A percentile compares a stretch with the other conserved stretches of the same genome.
phyloP scores from a whole-genome alignment of 208 protist species.

The Eutreptiella sp. region DNA sequence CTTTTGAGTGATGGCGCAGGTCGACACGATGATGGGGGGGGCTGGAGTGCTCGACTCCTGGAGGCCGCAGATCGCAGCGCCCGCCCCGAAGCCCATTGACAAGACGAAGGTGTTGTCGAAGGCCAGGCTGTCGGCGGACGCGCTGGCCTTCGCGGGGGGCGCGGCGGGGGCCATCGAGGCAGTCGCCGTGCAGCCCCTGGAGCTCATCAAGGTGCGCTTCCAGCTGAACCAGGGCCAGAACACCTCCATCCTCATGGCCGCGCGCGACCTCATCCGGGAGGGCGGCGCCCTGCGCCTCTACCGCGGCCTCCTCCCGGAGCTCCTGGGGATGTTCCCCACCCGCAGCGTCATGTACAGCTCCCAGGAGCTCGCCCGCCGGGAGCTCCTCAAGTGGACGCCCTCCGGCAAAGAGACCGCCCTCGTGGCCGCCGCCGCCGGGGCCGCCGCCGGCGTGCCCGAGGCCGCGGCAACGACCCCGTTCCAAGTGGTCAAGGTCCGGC shows the following conservation, averaged over 20 bases:
- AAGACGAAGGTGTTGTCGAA: no score
- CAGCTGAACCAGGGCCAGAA: constrained; percentile 34
- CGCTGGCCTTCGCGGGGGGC: constrained; percentile 30
- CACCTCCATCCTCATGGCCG: constrained; percentile 7
- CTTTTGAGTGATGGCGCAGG: no score
- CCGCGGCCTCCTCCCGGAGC: neutral
- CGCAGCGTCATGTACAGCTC: neutral
- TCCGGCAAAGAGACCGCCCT: neutral
- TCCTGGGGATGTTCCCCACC: neutral
- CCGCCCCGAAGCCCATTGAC: no score
- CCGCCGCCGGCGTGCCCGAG: constrained; percentile 44
- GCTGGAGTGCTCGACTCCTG: no score
- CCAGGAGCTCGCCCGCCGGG: neutral
- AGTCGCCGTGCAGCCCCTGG: constrained; percentile 41
- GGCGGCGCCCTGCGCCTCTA: constrained; percentile 30
- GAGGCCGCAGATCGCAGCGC: no score
- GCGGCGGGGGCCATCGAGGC: constrained; percentile 35
- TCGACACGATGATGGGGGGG: no score
- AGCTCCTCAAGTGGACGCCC: neutral
- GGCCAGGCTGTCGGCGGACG: no score
- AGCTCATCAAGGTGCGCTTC: constrained; percentile 40
- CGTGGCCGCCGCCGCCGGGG: constrained; percentile 19
- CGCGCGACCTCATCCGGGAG: constrained; percentile 33
- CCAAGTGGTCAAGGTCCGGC: constrained; percentile 52
- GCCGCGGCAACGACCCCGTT: constrained; percentile 49